Evolutionary conservation across 140 eudicot genomes (phyloP).

Genomic region (Flaveria floridana): DNA sequence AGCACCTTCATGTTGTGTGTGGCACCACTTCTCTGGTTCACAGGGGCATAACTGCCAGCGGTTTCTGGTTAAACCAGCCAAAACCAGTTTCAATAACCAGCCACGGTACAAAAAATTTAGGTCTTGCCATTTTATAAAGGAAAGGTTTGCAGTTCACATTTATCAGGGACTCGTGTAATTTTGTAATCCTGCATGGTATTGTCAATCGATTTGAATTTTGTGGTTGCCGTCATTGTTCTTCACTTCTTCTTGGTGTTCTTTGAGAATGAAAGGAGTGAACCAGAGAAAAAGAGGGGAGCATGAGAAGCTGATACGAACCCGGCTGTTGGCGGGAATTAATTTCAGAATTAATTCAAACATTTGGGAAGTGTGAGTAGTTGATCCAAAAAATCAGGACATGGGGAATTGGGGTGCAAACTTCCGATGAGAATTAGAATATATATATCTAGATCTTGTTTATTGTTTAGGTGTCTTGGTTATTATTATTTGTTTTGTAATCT

Average conservation of each 20-base stretch:
- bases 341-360: too few relatives aligned
- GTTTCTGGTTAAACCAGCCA: too few relatives aligned
- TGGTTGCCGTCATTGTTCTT: background rate
- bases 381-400: too few relatives aligned
- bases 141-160: background rate
- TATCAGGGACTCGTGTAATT: background rate
- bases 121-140: background rate
- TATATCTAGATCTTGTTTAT: too few relatives aligned
- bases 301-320: background rate
- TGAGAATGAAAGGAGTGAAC: background rate
- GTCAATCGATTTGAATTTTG: background rate
- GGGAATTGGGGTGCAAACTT: too few relatives aligned
- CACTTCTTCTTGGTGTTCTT: slow-evolving; percentile 2
- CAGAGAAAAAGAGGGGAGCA: background rate
- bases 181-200: background rate
- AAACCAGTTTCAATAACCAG: background rate
- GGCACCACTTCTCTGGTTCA: background rate
- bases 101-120: background rate
- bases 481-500: too few relatives aligned
- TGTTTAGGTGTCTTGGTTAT: too few relatives aligned
- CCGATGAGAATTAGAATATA: too few relatives aligned
- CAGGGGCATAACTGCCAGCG: too few relatives aligned
- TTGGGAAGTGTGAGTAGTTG: too few relatives aligned
- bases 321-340: too few relatives aligned
- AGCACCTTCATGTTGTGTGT: background rate